phyloP scores from a whole-genome alignment of 805 yeast species.

The Saccharomycopsis capsularis region DNA sequence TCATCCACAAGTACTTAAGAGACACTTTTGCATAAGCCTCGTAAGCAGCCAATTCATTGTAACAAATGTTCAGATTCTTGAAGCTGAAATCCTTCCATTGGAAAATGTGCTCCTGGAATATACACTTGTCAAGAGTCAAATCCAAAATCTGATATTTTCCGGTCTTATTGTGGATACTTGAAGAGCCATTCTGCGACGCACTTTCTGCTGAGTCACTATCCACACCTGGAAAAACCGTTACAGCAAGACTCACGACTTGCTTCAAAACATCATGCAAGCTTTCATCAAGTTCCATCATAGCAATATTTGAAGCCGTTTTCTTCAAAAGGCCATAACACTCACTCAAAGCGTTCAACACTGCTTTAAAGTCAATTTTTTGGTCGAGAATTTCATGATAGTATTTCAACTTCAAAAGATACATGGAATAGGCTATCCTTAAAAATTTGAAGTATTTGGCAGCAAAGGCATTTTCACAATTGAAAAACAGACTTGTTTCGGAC shows the following conservation, averaged over 20 bases:
- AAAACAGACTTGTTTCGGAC: too few species aligned
- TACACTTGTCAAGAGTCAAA: too few species aligned
- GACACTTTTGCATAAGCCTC: not conserved
- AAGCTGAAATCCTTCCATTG: conserved; percentile 1
- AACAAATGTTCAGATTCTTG: not conserved
- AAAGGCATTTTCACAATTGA: too few species aligned
- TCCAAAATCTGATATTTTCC: not conserved
- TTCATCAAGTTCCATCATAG: not conserved
- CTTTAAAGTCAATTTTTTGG: too few species aligned
- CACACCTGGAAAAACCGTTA: not conserved
- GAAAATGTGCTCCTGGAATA: not conserved
- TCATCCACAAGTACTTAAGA: not conserved
- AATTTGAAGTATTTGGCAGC: not conserved
- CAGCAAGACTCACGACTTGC: not conserved
- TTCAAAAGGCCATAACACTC: too few species aligned
- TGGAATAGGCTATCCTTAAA: not conserved
- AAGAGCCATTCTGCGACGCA: too few species aligned
- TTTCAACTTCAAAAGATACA: not conserved
- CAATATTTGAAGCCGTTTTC: not conserved
- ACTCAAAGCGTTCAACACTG: too few species aligned
- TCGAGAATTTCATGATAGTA: too few species aligned
- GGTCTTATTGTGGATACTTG: not conserved
- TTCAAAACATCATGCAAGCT: not conserved
- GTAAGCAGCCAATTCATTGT: not conserved
- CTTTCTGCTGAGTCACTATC: too few species aligned